Evolutionary conservation across 2,329 filamentous ascomycete genomes (phyloP).

Genomic region (Polytolypa hystricis): DNA sequence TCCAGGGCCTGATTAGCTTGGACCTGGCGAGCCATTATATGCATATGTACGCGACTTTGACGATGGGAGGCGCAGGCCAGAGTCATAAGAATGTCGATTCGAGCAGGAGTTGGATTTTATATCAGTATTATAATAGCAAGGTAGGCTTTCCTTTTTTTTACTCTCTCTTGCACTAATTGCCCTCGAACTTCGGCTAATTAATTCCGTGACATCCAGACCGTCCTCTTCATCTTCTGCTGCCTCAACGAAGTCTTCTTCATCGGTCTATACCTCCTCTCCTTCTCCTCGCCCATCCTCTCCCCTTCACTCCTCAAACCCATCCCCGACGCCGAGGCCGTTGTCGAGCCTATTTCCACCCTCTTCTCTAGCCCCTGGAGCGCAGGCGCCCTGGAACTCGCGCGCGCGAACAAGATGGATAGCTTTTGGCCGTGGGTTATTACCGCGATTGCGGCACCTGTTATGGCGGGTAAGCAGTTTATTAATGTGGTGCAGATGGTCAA

Average conservation of each 20-base stretch:
- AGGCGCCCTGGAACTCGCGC: slow-evolving; percentile 80
- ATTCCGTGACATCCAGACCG: slow-evolving; percentile 48
- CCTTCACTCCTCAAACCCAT: slow-evolving; percentile 64
- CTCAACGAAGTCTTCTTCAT: slow-evolving; percentile 98
- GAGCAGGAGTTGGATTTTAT: slow-evolving; percentile 76
- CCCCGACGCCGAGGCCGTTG: slow-evolving; percentile 40
- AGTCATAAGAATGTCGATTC: slow-evolving; percentile 93
- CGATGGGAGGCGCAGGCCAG: slow-evolving; percentile 65
- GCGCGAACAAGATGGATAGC: slow-evolving; percentile 85
- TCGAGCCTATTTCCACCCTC: slow-evolving; percentile 57
- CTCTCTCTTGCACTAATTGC: background rate
- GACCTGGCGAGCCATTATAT: slow-evolving; percentile 96
- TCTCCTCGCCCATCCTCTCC: slow-evolving; percentile 80
- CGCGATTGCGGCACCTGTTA: slow-evolving; percentile 69
- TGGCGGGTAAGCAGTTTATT: slow-evolving; percentile 85
- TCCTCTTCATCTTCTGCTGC: slow-evolving; percentile 81
- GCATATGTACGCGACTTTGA: slow-evolving; percentile 94
- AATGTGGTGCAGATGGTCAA: slow-evolving; percentile 92
- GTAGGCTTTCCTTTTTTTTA: too few species aligned
- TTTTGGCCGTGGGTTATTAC: slow-evolving; percentile 69
- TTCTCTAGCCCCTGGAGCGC: slow-evolving; percentile 88
- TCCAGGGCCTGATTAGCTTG: slow-evolving; percentile 84
- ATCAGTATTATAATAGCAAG: slow-evolving; percentile 96
- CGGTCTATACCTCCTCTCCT: slow-evolving; percentile 91
- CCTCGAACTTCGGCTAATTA: background rate